Base-by-base conservation (phyloP, 2,329 filamentous ascomycete genomes). In the Calonectria pauciramosa region DNA sequence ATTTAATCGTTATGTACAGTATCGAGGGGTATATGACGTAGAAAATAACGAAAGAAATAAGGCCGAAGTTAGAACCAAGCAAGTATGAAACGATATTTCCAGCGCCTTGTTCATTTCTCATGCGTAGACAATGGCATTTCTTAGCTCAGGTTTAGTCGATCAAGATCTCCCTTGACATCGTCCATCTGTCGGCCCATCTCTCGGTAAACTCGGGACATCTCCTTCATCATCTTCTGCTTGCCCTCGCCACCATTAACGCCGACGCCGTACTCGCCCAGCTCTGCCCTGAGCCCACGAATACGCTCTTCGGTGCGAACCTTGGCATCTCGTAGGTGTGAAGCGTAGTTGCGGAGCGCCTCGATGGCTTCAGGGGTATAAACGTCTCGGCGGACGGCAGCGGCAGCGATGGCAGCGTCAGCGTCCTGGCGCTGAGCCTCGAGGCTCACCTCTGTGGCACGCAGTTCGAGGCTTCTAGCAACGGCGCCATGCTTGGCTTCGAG, bases 401-500 rank as follows among this genome's bases (percentile, higher is more conserved):
- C 80, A 10, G 85, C 80, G 5, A 82, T 76, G 23, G 82, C 81
- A 0, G 85, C 84, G 8, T 88, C 86, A 16, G 83, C 77, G 34
- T 87, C 85, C 54, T 86, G 85, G 20, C 82, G 81, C 70, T 86
- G 85, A 1, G 90, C 88, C 5, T 84, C 81, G 1, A 90, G 83
- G 0, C 86, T 83, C 1, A 87, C 84, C 41, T 88, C 85, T 2
- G 85, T 81, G 32, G 90, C 89, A 51, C 86, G 86, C n/a, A 91
- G 86, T 77, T 89, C 88, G 3, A 91, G 84, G 18, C 85, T 88
- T 6, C 88, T 86, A 2, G 90, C 89, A 6, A 90, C 83, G 26
- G 87, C 84, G 36, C 89, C 88, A 80, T 92, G 90, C 77, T 92
- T 92, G 3, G 87, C 85, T 75, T 92, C 90, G 1, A 92, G 86